Conservation (phyloP, 495 filamentous ascomycete species). For the Trichocladium antarcticum region DNA sequence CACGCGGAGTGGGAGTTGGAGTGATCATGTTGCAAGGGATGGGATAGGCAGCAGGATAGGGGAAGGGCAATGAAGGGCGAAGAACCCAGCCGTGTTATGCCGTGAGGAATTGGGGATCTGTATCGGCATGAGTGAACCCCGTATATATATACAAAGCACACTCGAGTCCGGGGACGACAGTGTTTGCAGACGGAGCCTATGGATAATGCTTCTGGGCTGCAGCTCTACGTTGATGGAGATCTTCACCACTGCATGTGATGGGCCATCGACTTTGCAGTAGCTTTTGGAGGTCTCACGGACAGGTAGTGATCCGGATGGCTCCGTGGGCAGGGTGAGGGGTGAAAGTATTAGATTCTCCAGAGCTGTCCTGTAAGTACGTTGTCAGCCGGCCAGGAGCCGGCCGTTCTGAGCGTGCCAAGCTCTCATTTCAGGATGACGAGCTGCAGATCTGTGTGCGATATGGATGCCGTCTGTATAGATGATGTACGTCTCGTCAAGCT, state of each 20-base stretch:
- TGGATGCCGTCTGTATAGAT: no score
- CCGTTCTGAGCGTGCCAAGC: neutral
- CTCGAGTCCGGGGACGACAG: no score
- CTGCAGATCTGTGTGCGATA: neutral
- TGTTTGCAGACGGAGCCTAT: no score
- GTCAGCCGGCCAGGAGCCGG: neutral
- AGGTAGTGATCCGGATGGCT: neutral
- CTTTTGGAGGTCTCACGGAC: neutral
- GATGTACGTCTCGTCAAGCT: no score
- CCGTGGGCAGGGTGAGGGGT: neutral
- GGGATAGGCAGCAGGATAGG: neutral
- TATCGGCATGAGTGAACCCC: no score
- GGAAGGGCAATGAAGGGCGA: neutral
- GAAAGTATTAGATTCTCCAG: neutral
- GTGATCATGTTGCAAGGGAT: neutral
- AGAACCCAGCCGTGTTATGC: no score
- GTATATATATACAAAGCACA: no score
- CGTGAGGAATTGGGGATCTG: no score
- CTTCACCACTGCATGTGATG: conserved; percentile 12
- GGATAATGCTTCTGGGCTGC: neutral
- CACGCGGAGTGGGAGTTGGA: neutral
- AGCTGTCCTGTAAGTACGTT: neutral
- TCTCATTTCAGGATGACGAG: neutral
- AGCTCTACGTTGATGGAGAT: conserved; percentile 11
- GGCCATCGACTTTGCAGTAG: neutral